These are phyloP conservation scores for Raphanus sativus DNA, from an alignment of 345 rosid genomes.

Conservation along the genomic window DNA sequence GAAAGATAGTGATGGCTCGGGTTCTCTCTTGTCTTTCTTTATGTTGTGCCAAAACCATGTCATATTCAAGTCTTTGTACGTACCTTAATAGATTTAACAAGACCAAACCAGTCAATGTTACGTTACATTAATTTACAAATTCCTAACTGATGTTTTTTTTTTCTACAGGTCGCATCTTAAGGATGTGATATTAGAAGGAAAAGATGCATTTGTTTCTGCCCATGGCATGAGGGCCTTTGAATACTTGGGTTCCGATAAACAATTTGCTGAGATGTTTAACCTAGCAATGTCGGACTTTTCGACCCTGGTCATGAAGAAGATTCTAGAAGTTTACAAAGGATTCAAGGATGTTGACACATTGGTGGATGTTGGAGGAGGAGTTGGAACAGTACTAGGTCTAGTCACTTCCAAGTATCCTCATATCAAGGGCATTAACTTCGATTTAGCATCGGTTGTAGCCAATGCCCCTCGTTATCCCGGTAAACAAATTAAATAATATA, in stretches of 20 bases:
- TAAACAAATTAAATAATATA: neutral
- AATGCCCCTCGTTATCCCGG: slow-evolving; percentile 35
- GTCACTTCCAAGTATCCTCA: slow-evolving; percentile 52
- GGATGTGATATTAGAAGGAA: slow-evolving; percentile 55
- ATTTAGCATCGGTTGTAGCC: slow-evolving; percentile 34
- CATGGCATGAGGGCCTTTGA: slow-evolving; percentile 53
- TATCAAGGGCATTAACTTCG: slow-evolving; percentile 50
- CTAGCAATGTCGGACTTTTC: slow-evolving; percentile 50
- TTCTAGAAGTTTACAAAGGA: slow-evolving; percentile 54
- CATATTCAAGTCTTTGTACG: slow-evolving; percentile 30
- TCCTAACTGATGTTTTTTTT: neutral
- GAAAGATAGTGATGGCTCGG: slow-evolving; percentile 24
- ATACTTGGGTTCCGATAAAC: slow-evolving; percentile 42
- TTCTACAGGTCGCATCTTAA: slow-evolving; percentile 45
- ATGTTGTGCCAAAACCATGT: slow-evolving; percentile 22
- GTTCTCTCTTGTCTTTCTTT: slow-evolving; percentile 26
- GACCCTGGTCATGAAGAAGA: slow-evolving; percentile 44
- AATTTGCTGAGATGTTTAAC: slow-evolving; percentile 49
- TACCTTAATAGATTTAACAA: neutral
- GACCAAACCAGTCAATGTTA: neutral
- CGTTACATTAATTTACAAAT: neutral
- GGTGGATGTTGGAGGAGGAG: slow-evolving; percentile 72
- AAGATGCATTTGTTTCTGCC: slow-evolving; percentile 51
- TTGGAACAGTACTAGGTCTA: slow-evolving; percentile 44
- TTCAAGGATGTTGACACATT: slow-evolving; percentile 45